Evolutionary conservation across 208 protist species (phyloP).

Genomic region (Endotrypanum monterogeii): DNA sequence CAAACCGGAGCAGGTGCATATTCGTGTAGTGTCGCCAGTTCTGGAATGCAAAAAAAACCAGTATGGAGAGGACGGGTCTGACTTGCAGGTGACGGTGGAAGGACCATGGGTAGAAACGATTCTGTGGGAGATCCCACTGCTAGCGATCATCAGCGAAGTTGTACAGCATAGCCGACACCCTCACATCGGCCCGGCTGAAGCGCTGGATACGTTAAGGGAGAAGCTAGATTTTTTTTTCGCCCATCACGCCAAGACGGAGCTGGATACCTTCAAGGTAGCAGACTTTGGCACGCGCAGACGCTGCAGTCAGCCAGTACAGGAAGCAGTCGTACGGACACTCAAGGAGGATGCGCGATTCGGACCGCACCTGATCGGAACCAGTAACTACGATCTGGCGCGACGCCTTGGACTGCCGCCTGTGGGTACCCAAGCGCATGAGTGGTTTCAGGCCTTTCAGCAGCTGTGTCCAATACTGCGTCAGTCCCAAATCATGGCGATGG

Average conservation of each 20-base stretch:
- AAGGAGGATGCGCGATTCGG: constrained; percentile 56
- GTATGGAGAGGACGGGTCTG: constrained; percentile 45
- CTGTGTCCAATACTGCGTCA: constrained; percentile 61
- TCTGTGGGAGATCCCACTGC: constrained; percentile 86
- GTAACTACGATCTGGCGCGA: constrained; percentile 85
- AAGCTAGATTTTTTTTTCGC: constrained; percentile 74
- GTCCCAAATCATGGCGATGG: constrained; percentile 75
- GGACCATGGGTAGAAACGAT: constrained; percentile 90
- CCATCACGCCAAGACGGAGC: constrained; percentile 37
- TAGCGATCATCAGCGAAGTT: constrained; percentile 84
- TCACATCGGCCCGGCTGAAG: constrained; percentile 43
- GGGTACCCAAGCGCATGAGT: constrained; percentile 90
- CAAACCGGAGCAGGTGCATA: constrained; percentile 74
- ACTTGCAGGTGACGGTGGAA: constrained; percentile 64
- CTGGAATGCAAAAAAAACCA: constrained; percentile 24
- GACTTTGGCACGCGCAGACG: constrained; percentile 89
- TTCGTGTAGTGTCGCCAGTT: constrained; percentile 43
- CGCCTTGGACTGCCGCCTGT: constrained; percentile 59
- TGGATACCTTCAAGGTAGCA: constrained; percentile 56
- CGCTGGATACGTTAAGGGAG: constrained; percentile 45
- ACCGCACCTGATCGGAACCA: constrained; percentile 70
- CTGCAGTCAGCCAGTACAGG: constrained; percentile 81
- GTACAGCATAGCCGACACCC: constrained; percentile 61
- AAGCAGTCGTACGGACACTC: constrained; percentile 63
- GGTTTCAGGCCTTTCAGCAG: constrained; percentile 92